Evolutionary conservation across 768 basidiomycete genomes (phyloP).

Genomic region (Chlorophyllum brunneum): DNA sequence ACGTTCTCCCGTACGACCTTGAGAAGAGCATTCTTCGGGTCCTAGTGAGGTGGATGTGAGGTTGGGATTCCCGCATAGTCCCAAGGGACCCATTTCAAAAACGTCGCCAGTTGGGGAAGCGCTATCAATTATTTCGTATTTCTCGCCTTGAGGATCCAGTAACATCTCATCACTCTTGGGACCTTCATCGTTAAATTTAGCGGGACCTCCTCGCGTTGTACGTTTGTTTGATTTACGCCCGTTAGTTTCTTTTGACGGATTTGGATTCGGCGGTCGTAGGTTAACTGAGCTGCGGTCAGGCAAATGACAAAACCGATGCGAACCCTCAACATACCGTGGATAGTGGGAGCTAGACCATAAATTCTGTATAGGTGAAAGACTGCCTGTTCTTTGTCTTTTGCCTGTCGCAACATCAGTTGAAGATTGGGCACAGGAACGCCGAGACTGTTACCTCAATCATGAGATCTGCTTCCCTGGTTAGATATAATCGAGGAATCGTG

Average conservation of each 20-base stretch:
- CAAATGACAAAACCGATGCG: background rate
- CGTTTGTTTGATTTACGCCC: slow-evolving; percentile 41
- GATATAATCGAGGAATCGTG: slow-evolving; percentile 7
- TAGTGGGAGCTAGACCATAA: slow-evolving; percentile 67
- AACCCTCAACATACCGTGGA: slow-evolving; percentile 39
- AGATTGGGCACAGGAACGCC: background rate
- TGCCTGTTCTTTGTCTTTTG: slow-evolving; percentile 92
- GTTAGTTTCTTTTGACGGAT: slow-evolving; percentile 39
- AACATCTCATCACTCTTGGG: slow-evolving; percentile 6
- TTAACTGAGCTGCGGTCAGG: slow-evolving; percentile 27
- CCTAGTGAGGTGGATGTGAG: too few relatives aligned
- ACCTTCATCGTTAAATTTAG: slow-evolving; percentile 5
- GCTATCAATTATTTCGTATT: background rate
- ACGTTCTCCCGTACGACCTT: too few relatives aligned
- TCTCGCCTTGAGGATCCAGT: slow-evolving; percentile 4
- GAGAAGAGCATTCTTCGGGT: too few relatives aligned
- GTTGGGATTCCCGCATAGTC: too few relatives aligned
- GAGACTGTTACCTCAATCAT: slow-evolving; percentile 66
- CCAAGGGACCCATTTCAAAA: too few relatives aligned
- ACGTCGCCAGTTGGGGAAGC: background rate
- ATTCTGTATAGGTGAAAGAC: slow-evolving; percentile 82
- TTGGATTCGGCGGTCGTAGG: slow-evolving; percentile 38
- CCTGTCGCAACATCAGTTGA: slow-evolving; percentile 27
- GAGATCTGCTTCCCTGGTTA: slow-evolving; percentile 45
- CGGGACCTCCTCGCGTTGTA: slow-evolving; percentile 16